phyloP scores from a whole-genome alignment of 2,329 filamentous ascomycete species.

The Beauveria varroae region DNA sequence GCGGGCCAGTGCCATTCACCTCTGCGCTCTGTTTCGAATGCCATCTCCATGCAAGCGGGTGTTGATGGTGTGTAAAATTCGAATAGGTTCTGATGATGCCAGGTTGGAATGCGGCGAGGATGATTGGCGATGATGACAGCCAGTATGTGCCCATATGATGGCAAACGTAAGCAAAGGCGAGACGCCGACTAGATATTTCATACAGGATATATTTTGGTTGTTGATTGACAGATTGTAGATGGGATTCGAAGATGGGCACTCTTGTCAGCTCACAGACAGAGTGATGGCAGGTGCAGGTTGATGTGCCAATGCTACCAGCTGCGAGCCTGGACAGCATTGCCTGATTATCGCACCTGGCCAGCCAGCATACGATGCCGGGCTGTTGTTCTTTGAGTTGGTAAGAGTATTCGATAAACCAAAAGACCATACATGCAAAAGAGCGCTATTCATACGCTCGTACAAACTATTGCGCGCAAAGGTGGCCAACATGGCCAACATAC shows the following conservation, averaged over 20 bases:
- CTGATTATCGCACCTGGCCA: no score
- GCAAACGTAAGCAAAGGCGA: neutral
- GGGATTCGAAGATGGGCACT: neutral
- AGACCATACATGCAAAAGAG: no score
- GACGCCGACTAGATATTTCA: neutral
- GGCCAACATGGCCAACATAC: no score
- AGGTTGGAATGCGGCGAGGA: slow-evolving; percentile 13
- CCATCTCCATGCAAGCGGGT: slow-evolving; percentile 12
- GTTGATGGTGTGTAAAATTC: slow-evolving; percentile 12
- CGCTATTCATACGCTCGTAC: no score
- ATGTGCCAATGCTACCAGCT: neutral
- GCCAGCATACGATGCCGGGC: no score
- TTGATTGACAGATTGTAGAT: neutral
- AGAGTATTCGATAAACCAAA: no score
- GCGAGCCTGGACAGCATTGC: neutral
- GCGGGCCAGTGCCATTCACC: slow-evolving; percentile 8
- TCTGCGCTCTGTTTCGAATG: neutral
- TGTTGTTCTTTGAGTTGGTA: no score
- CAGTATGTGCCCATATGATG: neutral
- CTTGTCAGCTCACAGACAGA: no score
- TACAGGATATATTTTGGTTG: neutral
- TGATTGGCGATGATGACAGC: neutral
- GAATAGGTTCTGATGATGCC: slow-evolving; percentile 12
- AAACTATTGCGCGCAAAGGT: no score
- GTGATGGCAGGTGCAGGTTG: neutral